phyloP scores from a whole-genome alignment of 2,329 filamentous ascomycete species.

The Acrodontium crateriforme region DNA sequence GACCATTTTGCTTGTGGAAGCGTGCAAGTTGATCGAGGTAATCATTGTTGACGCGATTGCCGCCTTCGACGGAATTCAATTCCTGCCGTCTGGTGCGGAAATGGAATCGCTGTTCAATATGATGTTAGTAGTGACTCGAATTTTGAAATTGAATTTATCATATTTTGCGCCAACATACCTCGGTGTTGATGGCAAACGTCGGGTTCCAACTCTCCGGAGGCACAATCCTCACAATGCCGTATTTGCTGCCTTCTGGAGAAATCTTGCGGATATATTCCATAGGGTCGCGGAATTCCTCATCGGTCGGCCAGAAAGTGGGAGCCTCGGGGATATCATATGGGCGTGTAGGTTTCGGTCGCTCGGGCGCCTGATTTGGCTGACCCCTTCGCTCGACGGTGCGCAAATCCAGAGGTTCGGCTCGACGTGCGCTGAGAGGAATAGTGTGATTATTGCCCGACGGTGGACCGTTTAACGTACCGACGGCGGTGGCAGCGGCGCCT shows the following conservation, averaged over 20 bases:
- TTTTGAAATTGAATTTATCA: background rate
- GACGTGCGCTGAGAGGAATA: slow-evolving; percentile 50
- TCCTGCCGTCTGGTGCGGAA: slow-evolving; percentile 94
- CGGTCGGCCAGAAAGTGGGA: slow-evolving; percentile 76
- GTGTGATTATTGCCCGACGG: slow-evolving; percentile 26
- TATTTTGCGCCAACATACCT: slow-evolving; percentile 45
- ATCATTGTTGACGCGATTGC: slow-evolving; percentile 86
- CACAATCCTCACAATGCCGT: slow-evolving; percentile 89
- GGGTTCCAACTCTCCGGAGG: slow-evolving; percentile 91
- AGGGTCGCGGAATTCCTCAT: slow-evolving; percentile 90
- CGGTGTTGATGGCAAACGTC: slow-evolving; percentile 88
- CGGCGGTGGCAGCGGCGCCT: slow-evolving; percentile 8
- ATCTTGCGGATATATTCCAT: slow-evolving; percentile 92
- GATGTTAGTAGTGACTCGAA: slow-evolving; percentile 7
- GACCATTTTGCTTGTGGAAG: slow-evolving; percentile 94
- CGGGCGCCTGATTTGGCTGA: slow-evolving; percentile 61
- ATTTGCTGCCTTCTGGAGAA: slow-evolving; percentile 67
- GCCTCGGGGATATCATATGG: slow-evolving; percentile 80
- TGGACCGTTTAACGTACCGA: slow-evolving; percentile 21
- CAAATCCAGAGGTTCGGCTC: slow-evolving; percentile 61
- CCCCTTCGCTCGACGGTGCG: slow-evolving; percentile 84
- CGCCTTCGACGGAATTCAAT: slow-evolving; percentile 95
- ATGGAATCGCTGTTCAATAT: slow-evolving; percentile 64
- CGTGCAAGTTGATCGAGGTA: slow-evolving; percentile 92
- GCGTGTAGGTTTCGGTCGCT: slow-evolving; percentile 61